These are phyloP conservation scores for Saccharomycopsis javanensis DNA, from an alignment of 805 yeast genomes.

Conservation along the genomic window DNA sequence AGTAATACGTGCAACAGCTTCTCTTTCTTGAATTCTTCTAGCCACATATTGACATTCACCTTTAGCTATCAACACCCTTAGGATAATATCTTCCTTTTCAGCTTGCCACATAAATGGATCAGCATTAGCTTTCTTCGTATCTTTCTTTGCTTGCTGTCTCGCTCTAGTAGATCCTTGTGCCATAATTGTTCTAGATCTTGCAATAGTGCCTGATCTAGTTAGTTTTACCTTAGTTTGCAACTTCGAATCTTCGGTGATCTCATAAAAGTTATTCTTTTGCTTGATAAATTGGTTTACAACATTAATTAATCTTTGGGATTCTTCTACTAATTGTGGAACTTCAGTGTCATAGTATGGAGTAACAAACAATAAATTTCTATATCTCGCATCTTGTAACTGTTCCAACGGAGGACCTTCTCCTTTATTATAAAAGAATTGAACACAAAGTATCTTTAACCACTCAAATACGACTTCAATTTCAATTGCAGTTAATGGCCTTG, in stretches of 20 bases:
- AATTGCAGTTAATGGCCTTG: slow-evolving; percentile 39
- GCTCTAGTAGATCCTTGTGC: slow-evolving; percentile 60
- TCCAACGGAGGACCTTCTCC: slow-evolving; percentile 74
- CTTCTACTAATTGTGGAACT: slow-evolving; percentile 38
- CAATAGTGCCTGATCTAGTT: slow-evolving; percentile 40
- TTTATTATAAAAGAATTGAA: slow-evolving; percentile 67
- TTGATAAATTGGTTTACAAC: slow-evolving; percentile 40
- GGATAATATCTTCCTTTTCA: slow-evolving; percentile 54
- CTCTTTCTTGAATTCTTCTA: slow-evolving; percentile 51
- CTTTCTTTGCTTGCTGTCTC: slow-evolving; percentile 38
- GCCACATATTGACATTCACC: slow-evolving; percentile 44
- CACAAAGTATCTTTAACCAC: slow-evolving; percentile 59
- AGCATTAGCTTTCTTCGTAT: slow-evolving; percentile 35
- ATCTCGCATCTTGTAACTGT: slow-evolving; percentile 49
- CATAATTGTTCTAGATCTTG: slow-evolving; percentile 55
- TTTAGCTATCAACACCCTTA: slow-evolving; percentile 61
- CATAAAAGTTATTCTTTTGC: slow-evolving; percentile 34
- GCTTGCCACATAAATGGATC: slow-evolving; percentile 32
- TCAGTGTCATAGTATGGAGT: slow-evolving; percentile 56
- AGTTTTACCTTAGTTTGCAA: slow-evolving; percentile 18
- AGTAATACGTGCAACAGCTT: slow-evolving; percentile 43
- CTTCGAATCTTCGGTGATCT: slow-evolving; percentile 10
- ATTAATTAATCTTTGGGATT: slow-evolving; percentile 51
- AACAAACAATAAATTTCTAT: slow-evolving; percentile 52
- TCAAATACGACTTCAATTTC: slow-evolving; percentile 62